Base-by-base conservation (phyloP, 2,329 filamentous ascomycete species). In the Domatiomyces globalis region DNA sequence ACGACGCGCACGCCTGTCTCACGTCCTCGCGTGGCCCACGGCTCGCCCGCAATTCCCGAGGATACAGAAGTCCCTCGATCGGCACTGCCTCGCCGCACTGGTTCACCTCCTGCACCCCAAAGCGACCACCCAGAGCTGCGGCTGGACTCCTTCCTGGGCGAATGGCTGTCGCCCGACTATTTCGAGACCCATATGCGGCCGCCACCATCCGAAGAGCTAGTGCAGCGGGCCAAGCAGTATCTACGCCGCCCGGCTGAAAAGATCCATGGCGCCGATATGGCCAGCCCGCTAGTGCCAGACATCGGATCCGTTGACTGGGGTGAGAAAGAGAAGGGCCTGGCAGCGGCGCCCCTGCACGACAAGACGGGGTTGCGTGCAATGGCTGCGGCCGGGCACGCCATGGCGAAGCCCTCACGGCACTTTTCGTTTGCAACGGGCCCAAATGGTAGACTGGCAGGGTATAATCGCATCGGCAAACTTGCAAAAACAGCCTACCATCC, bases 151-250 rank as follows among this genome's bases (percentile, higher is more conserved):
- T 95, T 94, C 63, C 75, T 98, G 0, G 90, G 92, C 47, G 92
- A 98, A 73, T 98, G 92, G 92, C 75, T 96, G 27, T 86, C 85
- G 1, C 87, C 88, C 1, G 84, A 89, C 63, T 98, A 98, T 66
- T 98, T 90, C 62, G 88, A 95, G 56, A 77, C 85, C 49, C 95
- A 95, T 57, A 90, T 85, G 0, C 86, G 88, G 2, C 92, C 92
- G 9, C 92, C 92, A 0, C 80, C 81, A 44, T 90, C 87, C 2
- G 79, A 83, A 3, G 78, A 92, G 69, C 94, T 98, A 87, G 74
- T 96, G 2, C 85, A 85, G 22, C 80, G 80, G 43, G 90, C 92
- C 27, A 96, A 95, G 67, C 85, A 86, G 20, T 87, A 94, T 61
- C 72, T 98, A 2, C 73, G 95, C 46, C 79, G 84, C 50, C 78